Conservation (phyloP, 1,284 basidiomycete genomes). For the Austroboletus novae-zelandiae region DNA sequence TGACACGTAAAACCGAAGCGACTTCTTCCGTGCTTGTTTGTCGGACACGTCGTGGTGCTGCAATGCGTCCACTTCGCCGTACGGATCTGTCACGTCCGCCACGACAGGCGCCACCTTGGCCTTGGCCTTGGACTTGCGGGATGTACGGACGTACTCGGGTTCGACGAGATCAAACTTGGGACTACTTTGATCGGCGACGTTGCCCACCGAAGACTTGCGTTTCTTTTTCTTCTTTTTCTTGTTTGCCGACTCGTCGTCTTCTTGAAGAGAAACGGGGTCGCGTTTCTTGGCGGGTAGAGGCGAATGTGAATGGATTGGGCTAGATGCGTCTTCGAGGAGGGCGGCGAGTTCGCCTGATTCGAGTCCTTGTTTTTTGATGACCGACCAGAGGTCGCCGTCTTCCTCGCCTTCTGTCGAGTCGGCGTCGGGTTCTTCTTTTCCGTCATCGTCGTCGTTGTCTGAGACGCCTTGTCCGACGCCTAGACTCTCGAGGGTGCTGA, state of each 20-base stretch:
- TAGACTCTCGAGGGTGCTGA: constrained; percentile 80
- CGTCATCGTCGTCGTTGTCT: constrained; percentile 42
- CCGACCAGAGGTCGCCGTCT: constrained; percentile 30
- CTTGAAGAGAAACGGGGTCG: no score
- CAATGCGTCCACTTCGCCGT: constrained; percentile 74
- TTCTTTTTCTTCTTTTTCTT: constrained; percentile 35
- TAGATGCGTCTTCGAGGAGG: constrained; percentile 51
- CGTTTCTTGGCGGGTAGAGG: neutral
- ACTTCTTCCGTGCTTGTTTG: constrained; percentile 75
- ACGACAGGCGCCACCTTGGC: neutral
- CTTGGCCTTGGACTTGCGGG: constrained; percentile 7
- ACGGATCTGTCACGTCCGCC: constrained; percentile 46
- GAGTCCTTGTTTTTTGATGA: constrained; percentile 33
- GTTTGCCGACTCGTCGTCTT: neutral
- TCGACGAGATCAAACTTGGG: constrained; percentile 71
- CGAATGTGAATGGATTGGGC: constrained; percentile 5
- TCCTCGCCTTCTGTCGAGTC: constrained; percentile 17
- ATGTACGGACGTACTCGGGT: constrained; percentile 52
- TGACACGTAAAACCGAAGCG: constrained; percentile 85
- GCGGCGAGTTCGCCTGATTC: constrained; percentile 55
- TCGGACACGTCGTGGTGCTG: constrained; percentile 73
- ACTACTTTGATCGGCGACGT: constrained; percentile 7
- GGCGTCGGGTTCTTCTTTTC: constrained; percentile 35
- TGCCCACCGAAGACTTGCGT: constrained; percentile 34
- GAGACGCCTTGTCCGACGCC: constrained; percentile 57